Evolutionary conservation across 2,329 filamentous ascomycete species (phyloP), one percentile per base, ranked within the genome.

Genomic region (Neodidymelliopsis sp.): DNA sequence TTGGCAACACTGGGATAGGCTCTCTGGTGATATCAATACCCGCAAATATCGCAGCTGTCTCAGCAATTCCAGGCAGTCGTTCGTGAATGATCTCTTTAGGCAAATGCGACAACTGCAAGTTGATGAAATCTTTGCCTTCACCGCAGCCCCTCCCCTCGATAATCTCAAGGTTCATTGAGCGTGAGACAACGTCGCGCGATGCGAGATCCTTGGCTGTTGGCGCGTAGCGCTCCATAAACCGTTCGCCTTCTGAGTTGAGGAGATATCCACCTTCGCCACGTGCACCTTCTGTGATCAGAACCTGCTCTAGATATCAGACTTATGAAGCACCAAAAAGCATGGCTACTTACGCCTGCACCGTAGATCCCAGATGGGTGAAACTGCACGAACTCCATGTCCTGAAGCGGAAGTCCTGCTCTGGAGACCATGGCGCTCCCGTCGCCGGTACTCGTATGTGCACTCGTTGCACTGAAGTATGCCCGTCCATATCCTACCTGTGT

Each of bases 191-290:
- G 33, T 80, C 77, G 51, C 77, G 63, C 2, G 74, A 77, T 19
- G 78, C 77, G 6, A 80, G 71, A 49, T 80, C 77, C 54, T 79
- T 79, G 0, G 78, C 77, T 12, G 76, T 79, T 4, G 78, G 78
- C 2, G 78, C 77, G 44, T 80, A 80, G n/a, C 77, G 70, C 51
- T 80, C 75, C 78, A 80, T 80, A 49, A 80, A 80, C 16, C 76
- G 69, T 52, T 80, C 77, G 36, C 78, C 77, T 59, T 77, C 65
- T 9, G 62, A 61, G 56, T 80, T 80, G n/a, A 80, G 69, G 1
- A 80, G 71, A 47, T 79, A 80, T 15, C 77, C 77, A 25, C 77
- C 78, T 66, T 80, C 78, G 22, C 78, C 78, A 35, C 77, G 70
- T 12, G 77, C 76, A 4, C 78, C 77, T 64, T 80, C 78, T 3